phyloP scores from a whole-genome alignment of 2,329 filamentous ascomycete species.

The Fusarium poae region DNA sequence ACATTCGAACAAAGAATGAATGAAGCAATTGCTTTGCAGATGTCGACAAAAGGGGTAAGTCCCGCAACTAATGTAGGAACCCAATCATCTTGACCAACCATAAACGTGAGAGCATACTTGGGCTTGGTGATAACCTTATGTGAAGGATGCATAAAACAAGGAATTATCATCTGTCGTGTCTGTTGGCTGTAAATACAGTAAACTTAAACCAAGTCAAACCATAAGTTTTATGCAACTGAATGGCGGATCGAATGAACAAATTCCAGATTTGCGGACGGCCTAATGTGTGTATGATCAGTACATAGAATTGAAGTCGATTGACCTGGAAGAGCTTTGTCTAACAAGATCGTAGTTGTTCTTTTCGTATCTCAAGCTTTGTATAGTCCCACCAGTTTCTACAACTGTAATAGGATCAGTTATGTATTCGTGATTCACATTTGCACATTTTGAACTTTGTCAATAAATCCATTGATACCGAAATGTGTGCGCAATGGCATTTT shows the following conservation, averaged over 20 bases:
- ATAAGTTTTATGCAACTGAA: neutral
- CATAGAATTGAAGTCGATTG: constrained; percentile 15
- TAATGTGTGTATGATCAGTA: constrained; percentile 13
- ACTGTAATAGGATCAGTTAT: neutral
- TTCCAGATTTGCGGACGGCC: neutral
- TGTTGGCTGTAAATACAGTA: neutral
- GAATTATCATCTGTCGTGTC: constrained; percentile 18
- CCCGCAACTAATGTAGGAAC: constrained; percentile 41
- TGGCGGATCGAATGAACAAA: neutral
- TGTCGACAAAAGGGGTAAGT: constrained; percentile 34
- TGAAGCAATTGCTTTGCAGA: constrained; percentile 14
- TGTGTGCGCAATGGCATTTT: constrained; percentile 21
- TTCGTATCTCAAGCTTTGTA: neutral
- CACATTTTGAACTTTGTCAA: constrained; percentile 13
- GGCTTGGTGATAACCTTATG: constrained; percentile 33
- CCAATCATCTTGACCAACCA: constrained; percentile 21
- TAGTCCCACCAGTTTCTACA: neutral
- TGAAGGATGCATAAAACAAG: constrained; percentile 26
- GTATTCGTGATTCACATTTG: neutral
- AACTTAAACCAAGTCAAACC: neutral
- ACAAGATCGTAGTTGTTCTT: constrained; percentile 5
- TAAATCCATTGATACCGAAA: constrained; percentile 12
- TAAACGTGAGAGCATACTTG: constrained; percentile 6
- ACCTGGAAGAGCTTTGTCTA: constrained; percentile 17
- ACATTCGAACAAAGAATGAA: constrained; percentile 24